These are phyloP conservation scores for Coemansia sp. DNA, from an alignment of 192 early-diverging fungal genomes.

Conservation along the genomic window DNA sequence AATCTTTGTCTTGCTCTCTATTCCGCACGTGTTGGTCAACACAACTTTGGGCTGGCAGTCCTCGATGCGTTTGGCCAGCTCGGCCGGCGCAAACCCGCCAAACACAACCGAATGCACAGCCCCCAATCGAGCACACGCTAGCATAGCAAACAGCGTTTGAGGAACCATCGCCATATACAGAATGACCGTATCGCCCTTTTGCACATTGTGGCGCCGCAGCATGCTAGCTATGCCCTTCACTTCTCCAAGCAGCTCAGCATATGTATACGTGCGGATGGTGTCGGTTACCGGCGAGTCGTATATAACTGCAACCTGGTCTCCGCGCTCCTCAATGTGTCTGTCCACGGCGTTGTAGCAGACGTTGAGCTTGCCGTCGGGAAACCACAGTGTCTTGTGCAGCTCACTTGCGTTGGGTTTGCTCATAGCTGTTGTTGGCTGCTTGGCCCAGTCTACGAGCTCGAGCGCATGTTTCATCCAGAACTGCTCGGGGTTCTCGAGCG, in stretches of 20 bases:
- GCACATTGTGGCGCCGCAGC: constrained; percentile 60
- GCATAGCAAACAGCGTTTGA: constrained; percentile 79
- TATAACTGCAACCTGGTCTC: constrained; percentile 66
- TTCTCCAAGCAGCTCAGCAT: constrained; percentile 64
- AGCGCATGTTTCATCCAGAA: constrained; percentile 52
- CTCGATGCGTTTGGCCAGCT: constrained; percentile 80
- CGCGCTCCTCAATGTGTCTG: constrained; percentile 66
- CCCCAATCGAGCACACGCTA: constrained; percentile 83
- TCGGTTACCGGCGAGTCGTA: constrained; percentile 74
- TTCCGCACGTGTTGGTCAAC: constrained; percentile 74
- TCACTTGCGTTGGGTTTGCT: constrained; percentile 7
- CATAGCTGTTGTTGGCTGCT: constrained; percentile 23
- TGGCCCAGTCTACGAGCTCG: constrained; percentile 43
- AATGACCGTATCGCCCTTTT: constrained; percentile 71
- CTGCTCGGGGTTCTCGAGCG: constrained; percentile 36
- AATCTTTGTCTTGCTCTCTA: constrained; percentile 68
- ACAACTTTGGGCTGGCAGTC: constrained; percentile 76
- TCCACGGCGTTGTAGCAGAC: constrained; percentile 81
- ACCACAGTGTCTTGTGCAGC: constrained; percentile 60
- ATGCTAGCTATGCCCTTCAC: constrained; percentile 70
- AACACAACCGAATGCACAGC: constrained; percentile 81
- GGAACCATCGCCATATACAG: constrained; percentile 87
- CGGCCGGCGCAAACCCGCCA: constrained; percentile 76
- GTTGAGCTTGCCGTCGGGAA: constrained; percentile 71
- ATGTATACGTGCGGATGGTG: constrained; percentile 59